phyloP scores from a whole-genome alignment of 2,329 filamentous ascomycete genomes.

The Phialemoniopsis sp. region DNA sequence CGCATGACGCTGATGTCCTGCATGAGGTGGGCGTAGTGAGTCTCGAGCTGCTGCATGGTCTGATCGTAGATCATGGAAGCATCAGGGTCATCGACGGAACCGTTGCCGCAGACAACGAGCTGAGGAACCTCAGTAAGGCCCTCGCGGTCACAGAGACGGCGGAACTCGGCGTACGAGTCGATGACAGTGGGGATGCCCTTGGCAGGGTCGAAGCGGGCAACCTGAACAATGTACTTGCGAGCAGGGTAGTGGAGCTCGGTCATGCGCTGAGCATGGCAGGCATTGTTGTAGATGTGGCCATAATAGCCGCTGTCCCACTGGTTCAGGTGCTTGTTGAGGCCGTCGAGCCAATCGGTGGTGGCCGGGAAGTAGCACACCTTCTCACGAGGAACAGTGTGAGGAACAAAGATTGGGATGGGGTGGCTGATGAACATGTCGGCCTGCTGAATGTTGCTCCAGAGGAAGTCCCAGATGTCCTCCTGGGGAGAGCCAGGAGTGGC shows the following conservation, averaged over 20 bases:
- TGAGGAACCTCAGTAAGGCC: conserved; percentile 56
- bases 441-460: conserved; percentile 67
- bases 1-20: conserved; percentile 71
- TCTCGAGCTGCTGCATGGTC: conserved; percentile 64
- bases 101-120: conserved; percentile 74
- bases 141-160: conserved; percentile 52
- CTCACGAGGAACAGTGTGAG: conserved; percentile 56
- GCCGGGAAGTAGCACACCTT: conserved; percentile 75
- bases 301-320: conserved; percentile 72
- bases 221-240: conserved; percentile 72
- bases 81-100: conserved; percentile 78
- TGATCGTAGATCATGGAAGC: conserved; percentile 68
- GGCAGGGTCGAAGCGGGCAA: conserved; percentile 78
- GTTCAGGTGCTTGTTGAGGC: conserved; percentile 71
- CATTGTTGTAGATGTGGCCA: conserved; percentile 65
- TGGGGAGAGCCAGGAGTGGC: conserved; percentile 61
- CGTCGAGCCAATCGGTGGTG: conserved; percentile 81
- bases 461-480: conserved; percentile 68
- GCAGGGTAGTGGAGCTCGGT: conserved; percentile 53
- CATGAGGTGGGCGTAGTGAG: conserved; percentile 55
- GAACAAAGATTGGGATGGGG: conserved; percentile 73
- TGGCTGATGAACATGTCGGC: conserved; percentile 81
- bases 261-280: conserved; percentile 56
- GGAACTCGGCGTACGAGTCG: conserved; percentile 70
- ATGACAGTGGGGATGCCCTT: conserved; percentile 79